Conservation (phyloP, 2,329 filamentous ascomycete genomes). For the Cladorrhinum sp. region DNA sequence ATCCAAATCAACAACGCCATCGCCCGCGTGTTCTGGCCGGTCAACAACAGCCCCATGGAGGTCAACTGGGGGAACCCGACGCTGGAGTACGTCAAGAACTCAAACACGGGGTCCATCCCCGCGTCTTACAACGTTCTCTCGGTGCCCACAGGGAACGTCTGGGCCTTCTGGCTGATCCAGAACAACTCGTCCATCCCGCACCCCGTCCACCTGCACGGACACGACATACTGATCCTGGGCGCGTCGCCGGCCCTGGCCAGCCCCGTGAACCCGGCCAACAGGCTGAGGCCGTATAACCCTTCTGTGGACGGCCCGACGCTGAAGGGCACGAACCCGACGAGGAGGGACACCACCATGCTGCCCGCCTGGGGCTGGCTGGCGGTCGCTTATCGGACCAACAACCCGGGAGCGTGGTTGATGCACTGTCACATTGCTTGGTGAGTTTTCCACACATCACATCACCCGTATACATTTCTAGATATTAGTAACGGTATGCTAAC, state of each 20-base stretch:
- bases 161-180: constrained; percentile 34
- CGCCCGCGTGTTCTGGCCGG: constrained; percentile 31
- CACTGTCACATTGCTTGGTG: constrained; percentile 27
- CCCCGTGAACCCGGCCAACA: constrained; percentile 14
- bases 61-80: constrained; percentile 43
- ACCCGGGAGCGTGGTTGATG: constrained; percentile 47
- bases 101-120: constrained; percentile 28
- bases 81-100: constrained; percentile 34
- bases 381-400: constrained; percentile 47
- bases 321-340: constrained; percentile 41
- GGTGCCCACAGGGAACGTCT: constrained; percentile 27
- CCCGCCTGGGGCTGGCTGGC: constrained; percentile 44
- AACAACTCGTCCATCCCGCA: constrained; percentile 32
- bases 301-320: constrained; percentile 30
- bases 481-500: no score
- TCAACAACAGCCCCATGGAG: constrained; percentile 35
- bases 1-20: constrained; percentile 22
- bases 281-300: constrained; percentile 20
- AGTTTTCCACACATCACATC: background rate
- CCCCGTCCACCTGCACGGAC: constrained; percentile 33
- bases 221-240: constrained; percentile 32
- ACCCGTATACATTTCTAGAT: no score
- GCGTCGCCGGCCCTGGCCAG: constrained; percentile 24
- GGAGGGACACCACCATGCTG: constrained; percentile 46
- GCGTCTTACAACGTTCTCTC: constrained; percentile 28